Conservation (phyloP, 345 rosid species). For the Hevea brasiliensis region DNA sequence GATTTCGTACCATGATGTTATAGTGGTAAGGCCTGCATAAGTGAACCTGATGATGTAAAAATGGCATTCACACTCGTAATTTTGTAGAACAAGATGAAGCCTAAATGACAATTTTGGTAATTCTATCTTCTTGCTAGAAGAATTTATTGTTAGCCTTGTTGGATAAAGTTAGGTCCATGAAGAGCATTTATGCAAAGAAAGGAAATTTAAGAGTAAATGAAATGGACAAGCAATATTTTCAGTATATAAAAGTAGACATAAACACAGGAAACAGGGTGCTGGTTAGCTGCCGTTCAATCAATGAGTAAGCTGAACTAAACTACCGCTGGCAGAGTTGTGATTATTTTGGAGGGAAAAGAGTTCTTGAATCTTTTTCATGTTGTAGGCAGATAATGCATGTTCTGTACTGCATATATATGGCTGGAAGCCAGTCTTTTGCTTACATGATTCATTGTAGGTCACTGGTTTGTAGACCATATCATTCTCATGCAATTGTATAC, state of each 20-base stretch:
- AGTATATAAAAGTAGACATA: not conserved
- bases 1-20: not conserved
- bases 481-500: not conserved
- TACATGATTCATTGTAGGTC: not conserved
- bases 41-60: not conserved
- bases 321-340: not conserved
- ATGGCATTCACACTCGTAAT: not conserved
- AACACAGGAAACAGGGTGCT: not conserved
- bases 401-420: not conserved
- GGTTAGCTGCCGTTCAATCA: not conserved
- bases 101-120: not conserved
- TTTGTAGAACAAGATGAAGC: not conserved
- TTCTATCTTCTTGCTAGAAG: slow-evolving; percentile 4
- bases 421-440: not conserved
- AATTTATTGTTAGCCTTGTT: not conserved
- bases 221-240: not conserved
- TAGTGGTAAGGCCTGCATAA: not conserved
- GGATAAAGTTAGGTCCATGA: not conserved
- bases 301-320: not conserved
- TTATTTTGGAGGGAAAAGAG: not conserved
- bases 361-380: not conserved
- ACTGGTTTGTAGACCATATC: not conserved
- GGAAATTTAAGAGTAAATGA: not conserved
- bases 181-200: not conserved
- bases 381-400: not conserved